Conservation (phyloP, 495 filamentous ascomycete species). For the Hyaloscypha finlandica region DNA sequence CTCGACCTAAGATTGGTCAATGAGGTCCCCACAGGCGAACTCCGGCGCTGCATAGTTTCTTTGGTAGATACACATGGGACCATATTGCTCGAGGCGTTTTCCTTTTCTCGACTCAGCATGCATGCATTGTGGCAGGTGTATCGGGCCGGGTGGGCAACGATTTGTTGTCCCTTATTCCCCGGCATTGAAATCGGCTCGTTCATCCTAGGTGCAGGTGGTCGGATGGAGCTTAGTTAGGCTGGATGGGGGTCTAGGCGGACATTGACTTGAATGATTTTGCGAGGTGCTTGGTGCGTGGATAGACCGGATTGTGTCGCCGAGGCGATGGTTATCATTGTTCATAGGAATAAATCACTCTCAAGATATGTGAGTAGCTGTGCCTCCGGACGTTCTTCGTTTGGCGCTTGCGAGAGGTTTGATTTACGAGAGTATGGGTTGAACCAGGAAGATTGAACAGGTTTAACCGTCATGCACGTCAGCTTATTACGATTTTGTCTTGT, state of each 20-base stretch:
- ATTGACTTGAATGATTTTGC: neutral
- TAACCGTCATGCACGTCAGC: no score
- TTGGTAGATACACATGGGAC: constrained; percentile 1
- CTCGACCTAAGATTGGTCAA: constrained; percentile 12
- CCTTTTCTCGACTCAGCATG: constrained; percentile 14
- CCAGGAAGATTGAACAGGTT: no score
- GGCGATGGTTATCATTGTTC: constrained; percentile 1
- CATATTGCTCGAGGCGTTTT: constrained; percentile 7
- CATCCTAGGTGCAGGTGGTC: neutral
- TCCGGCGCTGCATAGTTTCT: neutral
- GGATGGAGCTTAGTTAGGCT: neutral
- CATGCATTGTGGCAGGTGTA: constrained; percentile 30
- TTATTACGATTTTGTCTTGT: no score
- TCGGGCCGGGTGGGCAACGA: constrained; percentile 2
- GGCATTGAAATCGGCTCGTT: constrained; percentile 4
- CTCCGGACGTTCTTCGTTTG: no score
- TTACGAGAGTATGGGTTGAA: no score
- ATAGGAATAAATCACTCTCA: constrained; percentile 14
- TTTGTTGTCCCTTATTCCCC: constrained; percentile 4
- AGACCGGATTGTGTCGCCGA: constrained; percentile 5
- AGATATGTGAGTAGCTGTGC: neutral
- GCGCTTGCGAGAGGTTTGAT: no score
- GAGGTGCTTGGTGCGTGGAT: constrained; percentile 5
- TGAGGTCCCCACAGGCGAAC: neutral
- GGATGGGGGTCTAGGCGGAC: constrained; percentile 4